Percentiles rank a stretch among this genome's conserved stretches.
phyloP scores from a whole-genome alignment of 306 rosid species.

The Glycine tomentella region DNA sequence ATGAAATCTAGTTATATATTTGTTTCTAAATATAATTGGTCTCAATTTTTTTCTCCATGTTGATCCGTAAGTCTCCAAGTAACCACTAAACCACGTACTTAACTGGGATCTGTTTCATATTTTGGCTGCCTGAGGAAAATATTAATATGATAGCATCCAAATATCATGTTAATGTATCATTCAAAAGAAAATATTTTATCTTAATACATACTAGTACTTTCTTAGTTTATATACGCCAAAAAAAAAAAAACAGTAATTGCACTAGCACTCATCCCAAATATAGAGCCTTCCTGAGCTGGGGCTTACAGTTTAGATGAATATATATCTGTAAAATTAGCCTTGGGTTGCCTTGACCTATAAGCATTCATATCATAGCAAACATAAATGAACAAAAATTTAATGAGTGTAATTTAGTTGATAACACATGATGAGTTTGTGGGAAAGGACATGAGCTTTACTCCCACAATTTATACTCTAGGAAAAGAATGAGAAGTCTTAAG shows the following conservation, averaged over 20 bases:
- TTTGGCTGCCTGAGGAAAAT: no score
- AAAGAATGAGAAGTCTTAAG: no score
- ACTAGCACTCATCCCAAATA: not conserved
- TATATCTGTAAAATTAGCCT: not conserved
- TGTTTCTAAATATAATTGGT: constrained; percentile 1
- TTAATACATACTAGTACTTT: not conserved
- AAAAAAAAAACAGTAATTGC: not conserved
- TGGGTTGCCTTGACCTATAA: constrained; percentile 26
- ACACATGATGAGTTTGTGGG: no score
- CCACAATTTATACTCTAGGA: no score
- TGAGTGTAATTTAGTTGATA: no score
- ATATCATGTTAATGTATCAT: constrained; percentile 1
- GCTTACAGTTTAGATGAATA: constrained; percentile 6
- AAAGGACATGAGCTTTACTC: no score
- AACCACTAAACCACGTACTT: not conserved
- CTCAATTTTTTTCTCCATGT: not conserved
- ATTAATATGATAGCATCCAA: not conserved
- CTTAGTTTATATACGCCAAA: not conserved
- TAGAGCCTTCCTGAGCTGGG: not conserved
- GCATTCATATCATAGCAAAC: constrained; percentile 10
- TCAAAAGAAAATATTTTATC: not conserved
- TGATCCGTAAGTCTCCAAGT: not conserved
- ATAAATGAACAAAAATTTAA: not conserved
- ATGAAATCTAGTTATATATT: not conserved
- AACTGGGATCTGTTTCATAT: not conserved